These are phyloP conservation scores for Ganoderma sinense DNA, from an alignment of 1,284 basidiomycete species.

Conservation along the genomic window DNA sequence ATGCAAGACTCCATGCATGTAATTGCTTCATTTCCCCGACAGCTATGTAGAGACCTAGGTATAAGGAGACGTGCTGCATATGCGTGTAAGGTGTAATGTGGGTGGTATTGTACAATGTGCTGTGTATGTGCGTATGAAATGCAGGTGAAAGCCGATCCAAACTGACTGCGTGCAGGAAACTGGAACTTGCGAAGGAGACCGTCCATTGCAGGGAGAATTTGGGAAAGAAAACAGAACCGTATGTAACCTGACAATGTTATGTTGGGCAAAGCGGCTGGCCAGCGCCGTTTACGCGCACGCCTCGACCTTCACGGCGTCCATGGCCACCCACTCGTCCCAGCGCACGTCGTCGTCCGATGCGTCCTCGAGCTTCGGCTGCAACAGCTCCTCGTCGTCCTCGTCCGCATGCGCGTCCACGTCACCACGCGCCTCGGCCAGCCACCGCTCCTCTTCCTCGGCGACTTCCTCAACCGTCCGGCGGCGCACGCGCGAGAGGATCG, in stretches of 20 bases:
- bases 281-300: slow-evolving; percentile 11
- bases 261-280: neutral
- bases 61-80: slow-evolving; percentile 3
- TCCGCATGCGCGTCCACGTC: slow-evolving; percentile 19
- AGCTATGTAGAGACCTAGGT: neutral
- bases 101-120: slow-evolving; percentile 31
- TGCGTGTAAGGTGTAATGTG: slow-evolving; percentile 1
- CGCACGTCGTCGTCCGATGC: slow-evolving; percentile 33
- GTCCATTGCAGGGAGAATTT: neutral
- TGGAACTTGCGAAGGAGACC: neutral
- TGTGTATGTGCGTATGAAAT: slow-evolving; percentile 12
- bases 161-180: neutral
- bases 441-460: slow-evolving; percentile 30
- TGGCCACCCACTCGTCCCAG: slow-evolving; percentile 40
- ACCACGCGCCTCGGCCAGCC: slow-evolving; percentile 16
- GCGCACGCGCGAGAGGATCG: slow-evolving; percentile 76
- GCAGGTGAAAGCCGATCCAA: slow-evolving; percentile 20
- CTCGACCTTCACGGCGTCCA: slow-evolving; percentile 27
- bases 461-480: slow-evolving; percentile 66
- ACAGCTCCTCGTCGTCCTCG: slow-evolving; percentile 25
- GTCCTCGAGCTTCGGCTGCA: slow-evolving; percentile 26
- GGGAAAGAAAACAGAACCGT: neutral
- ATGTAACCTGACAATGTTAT: slow-evolving; percentile 6
- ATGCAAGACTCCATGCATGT: neutral
- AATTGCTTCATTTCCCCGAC: slow-evolving; percentile 4